phyloP scores from a whole-genome alignment of 352 stramenopile genomes.

The Phytophthora sp. region DNA sequence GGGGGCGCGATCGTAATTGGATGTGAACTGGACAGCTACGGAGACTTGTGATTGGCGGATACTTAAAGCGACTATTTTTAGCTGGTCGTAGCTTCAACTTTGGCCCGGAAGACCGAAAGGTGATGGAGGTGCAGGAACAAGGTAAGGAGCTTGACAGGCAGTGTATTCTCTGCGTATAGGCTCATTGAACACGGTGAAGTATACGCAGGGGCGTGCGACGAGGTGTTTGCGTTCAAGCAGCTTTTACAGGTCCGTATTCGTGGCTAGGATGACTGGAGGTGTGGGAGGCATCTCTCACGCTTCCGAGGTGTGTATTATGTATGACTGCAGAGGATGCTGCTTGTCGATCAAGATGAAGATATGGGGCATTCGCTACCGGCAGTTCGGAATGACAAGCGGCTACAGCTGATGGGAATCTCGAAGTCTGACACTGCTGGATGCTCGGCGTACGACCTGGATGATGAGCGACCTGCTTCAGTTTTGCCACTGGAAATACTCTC shows the following conservation, averaged over 20 bases:
- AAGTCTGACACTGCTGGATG: conserved; percentile 19
- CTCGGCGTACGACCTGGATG: conserved; percentile 23
- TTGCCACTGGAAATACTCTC: conserved; percentile 13
- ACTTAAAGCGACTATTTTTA: conserved; percentile 31
- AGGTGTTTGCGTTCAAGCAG: conserved; percentile 63
- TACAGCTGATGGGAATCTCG: conserved; percentile 28
- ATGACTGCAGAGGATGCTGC: conserved; percentile 26
- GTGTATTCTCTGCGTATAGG: neutral
- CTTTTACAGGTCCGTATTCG: conserved; percentile 31
- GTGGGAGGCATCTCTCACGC: neutral
- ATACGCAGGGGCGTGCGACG: conserved; percentile 51
- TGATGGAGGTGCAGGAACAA: conserved; percentile 21
- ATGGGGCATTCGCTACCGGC: conserved; percentile 1
- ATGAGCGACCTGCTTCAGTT: conserved; percentile 18
- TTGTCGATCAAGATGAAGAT: conserved; percentile 11
- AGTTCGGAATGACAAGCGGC: conserved; percentile 26
- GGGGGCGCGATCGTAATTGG: neutral
- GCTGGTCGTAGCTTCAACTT: conserved; percentile 36
- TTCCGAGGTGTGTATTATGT: too few species aligned
- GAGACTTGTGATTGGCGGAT: conserved; percentile 29
- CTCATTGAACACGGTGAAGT: neutral
- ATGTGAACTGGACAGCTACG: conserved; percentile 11
- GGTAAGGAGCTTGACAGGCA: conserved; percentile 4
- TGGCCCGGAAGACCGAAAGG: neutral
- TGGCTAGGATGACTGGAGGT: neutral